These are phyloP conservation scores for Claviceps humidiphila DNA, from an alignment of 2,329 filamentous ascomycete species.

Conservation along the genomic window DNA sequence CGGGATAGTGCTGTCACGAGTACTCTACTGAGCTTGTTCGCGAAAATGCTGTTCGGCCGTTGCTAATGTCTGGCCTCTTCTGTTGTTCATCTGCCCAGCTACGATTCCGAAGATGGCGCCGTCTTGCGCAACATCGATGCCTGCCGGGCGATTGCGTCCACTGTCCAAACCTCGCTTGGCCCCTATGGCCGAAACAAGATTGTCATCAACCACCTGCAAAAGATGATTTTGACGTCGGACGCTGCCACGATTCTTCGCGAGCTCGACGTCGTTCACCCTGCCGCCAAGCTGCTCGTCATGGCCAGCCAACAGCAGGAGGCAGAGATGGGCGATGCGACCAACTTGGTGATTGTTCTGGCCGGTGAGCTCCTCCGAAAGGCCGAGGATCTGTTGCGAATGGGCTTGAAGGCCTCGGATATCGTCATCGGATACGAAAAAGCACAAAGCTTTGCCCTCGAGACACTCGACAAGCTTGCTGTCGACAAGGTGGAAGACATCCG, in stretches of 20 bases:
- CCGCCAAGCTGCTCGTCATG: constrained; percentile 96
- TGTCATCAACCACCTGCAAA: constrained; percentile 98
- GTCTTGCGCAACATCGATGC: constrained; percentile 98
- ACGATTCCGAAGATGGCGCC: constrained; percentile 97
- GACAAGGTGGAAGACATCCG: constrained; percentile 81
- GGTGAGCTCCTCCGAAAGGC: constrained; percentile 95
- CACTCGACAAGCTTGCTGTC: constrained; percentile 76
- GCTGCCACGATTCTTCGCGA: constrained; percentile 95
- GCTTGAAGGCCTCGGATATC: constrained; percentile 96
- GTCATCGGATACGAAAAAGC: constrained; percentile 92
- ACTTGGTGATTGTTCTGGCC: constrained; percentile 89
- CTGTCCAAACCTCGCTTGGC: constrained; percentile 91
- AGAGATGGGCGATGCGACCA: constrained; percentile 98
- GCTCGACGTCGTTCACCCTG: constrained; percentile 95
- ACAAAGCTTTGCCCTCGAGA: constrained; percentile 72
- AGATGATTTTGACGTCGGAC: constrained; percentile 98
- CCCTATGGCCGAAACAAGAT: constrained; percentile 99
- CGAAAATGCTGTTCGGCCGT: no score
- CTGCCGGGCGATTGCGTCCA: constrained; percentile 88
- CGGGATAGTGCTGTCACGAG: no score
- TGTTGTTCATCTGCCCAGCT: constrained; percentile 45
- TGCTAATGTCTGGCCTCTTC: neutral
- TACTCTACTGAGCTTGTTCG: no score
- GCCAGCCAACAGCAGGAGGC: constrained; percentile 97
- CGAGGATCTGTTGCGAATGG: constrained; percentile 91